Percentiles rank a stretch among this genome's conserved stretches.
Evolutionary conservation across 192 early-diverging fungal species (phyloP).

Genomic region (Mortierella hygrophila): DNA sequence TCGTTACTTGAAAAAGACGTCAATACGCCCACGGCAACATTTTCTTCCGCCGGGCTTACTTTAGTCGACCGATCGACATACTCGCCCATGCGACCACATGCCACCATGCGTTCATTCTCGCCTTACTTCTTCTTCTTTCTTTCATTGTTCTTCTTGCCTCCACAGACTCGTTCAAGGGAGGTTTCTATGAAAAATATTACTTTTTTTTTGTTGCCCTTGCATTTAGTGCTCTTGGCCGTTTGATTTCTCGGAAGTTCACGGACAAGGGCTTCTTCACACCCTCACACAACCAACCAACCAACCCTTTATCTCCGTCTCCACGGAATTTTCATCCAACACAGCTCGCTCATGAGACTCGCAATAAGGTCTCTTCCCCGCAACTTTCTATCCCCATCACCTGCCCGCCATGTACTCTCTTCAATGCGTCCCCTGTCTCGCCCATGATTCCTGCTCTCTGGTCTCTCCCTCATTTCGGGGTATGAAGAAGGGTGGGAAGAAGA

Average conservation of each 20-base stretch:
- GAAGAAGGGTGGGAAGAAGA: background rate
- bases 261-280: background rate
- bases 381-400: background rate
- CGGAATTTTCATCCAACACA: background rate
- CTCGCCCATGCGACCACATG: background rate
- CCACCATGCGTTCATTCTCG: background rate
- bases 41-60: background rate
- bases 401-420: conserved; percentile 1
- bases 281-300: background rate
- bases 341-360: background rate
- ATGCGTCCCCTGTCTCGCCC: background rate
- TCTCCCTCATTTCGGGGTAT: background rate
- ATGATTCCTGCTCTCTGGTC: background rate
- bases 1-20: background rate
- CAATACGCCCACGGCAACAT: conserved; percentile 2
- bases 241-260: background rate
- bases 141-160: background rate
- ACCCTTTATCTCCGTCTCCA: background rate
- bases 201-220: background rate
- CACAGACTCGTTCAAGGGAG: background rate
- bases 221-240: background rate
- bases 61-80: background rate
- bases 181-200: background rate
- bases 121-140: background rate
- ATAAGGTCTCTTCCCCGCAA: conserved; percentile 32